Conservation (phyloP, 2,329 filamentous ascomycete genomes). For the Alternaria longipes region DNA sequence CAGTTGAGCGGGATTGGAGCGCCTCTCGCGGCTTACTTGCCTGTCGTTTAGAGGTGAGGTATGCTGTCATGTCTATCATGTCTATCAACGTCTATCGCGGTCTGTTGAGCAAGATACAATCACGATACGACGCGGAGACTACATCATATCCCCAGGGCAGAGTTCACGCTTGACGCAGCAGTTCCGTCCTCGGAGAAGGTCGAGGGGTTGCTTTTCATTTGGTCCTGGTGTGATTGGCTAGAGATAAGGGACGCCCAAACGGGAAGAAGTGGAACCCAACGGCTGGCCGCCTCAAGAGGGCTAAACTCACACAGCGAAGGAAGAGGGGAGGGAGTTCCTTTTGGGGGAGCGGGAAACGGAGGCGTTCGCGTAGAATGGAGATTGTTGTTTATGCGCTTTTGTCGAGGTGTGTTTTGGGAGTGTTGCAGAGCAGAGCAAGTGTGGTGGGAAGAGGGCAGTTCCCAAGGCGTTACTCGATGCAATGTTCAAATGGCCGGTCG, state of each 20-base stretch:
- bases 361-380: slow-evolving; percentile 6
- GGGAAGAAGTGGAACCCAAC: slow-evolving; percentile 20
- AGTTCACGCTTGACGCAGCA: slow-evolving; percentile 21
- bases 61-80: neutral
- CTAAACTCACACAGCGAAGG: neutral
- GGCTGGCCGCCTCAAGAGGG: slow-evolving; percentile 14
- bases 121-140: neutral
- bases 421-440: neutral
- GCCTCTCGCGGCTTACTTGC: slow-evolving; percentile 17
- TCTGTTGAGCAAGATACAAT: neutral
- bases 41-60: neutral
- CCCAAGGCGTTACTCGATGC: slow-evolving; percentile 11
- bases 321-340: neutral
- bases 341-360: slow-evolving; percentile 4
- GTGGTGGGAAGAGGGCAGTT: neutral
- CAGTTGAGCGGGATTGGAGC: slow-evolving; percentile 14
- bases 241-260: slow-evolving; percentile 35
- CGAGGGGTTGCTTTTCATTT: slow-evolving; percentile 1
- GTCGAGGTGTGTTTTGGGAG: neutral
- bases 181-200: slow-evolving; percentile 24
- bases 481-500: slow-evolving; percentile 17
- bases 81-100: neutral
- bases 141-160: slow-evolving; percentile 14
- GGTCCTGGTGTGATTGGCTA: slow-evolving; percentile 31
- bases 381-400: neutral